Evolutionary conservation across 2,329 filamentous ascomycete species (phyloP).

Genomic region (Neonectria faginata): DNA sequence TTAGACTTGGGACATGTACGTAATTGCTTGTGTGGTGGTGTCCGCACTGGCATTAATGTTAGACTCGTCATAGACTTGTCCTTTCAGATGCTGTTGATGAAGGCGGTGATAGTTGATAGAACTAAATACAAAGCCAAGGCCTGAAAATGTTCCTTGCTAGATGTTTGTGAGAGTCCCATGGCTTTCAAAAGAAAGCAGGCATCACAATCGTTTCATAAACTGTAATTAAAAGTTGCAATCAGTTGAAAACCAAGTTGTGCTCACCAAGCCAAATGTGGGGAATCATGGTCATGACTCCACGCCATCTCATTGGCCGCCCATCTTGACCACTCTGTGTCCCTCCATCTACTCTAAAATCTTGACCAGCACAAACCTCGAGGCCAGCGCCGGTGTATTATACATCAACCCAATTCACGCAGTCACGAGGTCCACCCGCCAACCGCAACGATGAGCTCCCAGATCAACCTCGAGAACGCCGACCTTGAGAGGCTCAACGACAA

Average conservation of each 20-base stretch:
- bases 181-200: too few relatives aligned
- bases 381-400: background rate
- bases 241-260: background rate
- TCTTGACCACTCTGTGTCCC: conserved; percentile 6
- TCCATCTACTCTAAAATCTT: conserved; percentile 25
- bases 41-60: conserved; percentile 13
- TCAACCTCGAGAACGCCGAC: conserved; percentile 67
- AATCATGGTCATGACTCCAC: background rate
- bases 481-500: conserved; percentile 80
- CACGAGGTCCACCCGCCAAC: conserved; percentile 4
- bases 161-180: background rate
- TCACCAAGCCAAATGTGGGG: conserved; percentile 7
- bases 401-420: conserved; percentile 1
- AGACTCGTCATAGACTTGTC: conserved; percentile 27
- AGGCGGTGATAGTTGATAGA: background rate
- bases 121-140: background rate
- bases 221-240: background rate
- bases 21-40: conserved; percentile 21
- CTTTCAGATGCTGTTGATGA: background rate
- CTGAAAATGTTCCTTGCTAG: background rate
- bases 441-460: conserved; percentile 51
- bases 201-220: background rate
- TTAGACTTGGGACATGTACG: conserved; percentile 17
- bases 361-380: conserved; percentile 22
- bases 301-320: conserved; percentile 16